Evolutionary conservation across 2,329 filamentous ascomycete species (phyloP).

Genomic region (Ophioceras dolichostomum): DNA sequence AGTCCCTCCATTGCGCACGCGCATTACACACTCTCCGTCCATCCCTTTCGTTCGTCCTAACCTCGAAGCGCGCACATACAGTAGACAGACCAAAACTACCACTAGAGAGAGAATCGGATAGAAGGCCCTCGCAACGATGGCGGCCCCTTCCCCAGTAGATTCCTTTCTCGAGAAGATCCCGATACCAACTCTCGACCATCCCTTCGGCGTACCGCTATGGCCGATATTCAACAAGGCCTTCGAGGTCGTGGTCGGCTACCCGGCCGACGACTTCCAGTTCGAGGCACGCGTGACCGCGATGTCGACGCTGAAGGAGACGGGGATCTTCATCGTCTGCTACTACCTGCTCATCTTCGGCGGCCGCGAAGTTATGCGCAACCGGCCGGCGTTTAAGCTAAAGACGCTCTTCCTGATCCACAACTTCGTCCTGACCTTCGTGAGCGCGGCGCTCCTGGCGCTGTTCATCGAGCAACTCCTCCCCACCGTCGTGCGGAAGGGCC

Average conservation of each 20-base stretch:
- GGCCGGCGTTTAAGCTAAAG: slow-evolving; percentile 77
- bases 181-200: slow-evolving; percentile 74
- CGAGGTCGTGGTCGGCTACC: slow-evolving; percentile 65
- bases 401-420: slow-evolving; percentile 92
- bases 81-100: no score
- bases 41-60: no score
- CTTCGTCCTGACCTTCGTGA: slow-evolving; percentile 82
- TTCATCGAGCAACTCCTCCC: slow-evolving; percentile 88
- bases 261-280: slow-evolving; percentile 78
- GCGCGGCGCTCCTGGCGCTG: slow-evolving; percentile 64
- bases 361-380: slow-evolving; percentile 80
- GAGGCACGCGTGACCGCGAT: slow-evolving; percentile 70
- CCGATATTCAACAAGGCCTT: slow-evolving; percentile 86
- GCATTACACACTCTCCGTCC: no score
- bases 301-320: slow-evolving; percentile 77
- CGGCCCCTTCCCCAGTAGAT: slow-evolving; percentile 2
- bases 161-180: slow-evolving; percentile 29
- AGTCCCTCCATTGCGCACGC: no score
- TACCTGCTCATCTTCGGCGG: slow-evolving; percentile 91
- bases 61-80: no score
- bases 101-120: no score
- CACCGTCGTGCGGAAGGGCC: slow-evolving; percentile 63
- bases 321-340: slow-evolving; percentile 73
- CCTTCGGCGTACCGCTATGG: slow-evolving; percentile 88
- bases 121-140: no score